Evolutionary conservation across 768 basidiomycete genomes (phyloP), one percentile per base, ranked within the genome.

Genomic region (Tulasnella sp.): DNA sequence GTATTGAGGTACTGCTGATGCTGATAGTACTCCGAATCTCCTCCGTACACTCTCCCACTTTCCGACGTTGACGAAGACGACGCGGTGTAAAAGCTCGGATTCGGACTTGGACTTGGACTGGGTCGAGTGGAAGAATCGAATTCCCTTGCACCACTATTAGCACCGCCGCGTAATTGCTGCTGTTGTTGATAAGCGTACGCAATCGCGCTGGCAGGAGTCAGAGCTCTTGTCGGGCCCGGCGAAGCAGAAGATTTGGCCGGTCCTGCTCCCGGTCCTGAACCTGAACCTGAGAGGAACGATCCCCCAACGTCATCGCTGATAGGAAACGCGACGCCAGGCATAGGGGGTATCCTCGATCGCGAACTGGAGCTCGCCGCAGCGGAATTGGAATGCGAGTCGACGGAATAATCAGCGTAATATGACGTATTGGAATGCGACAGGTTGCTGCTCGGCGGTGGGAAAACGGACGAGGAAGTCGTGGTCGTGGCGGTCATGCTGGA

Each of bases 161-260:
- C 39, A 40, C 71, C 51, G 6, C 51, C 6, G 51, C 51, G 51
- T n/a, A n/a, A 42, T 29, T 71, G 70, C 35, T 37, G 40, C 40
- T 71, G 74, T 10, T 40, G 71, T 16, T 75, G 74, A 75, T 75
- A 75, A 39, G 74, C 74, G n/a, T 51, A 75, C 37, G 55, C 55
- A 44, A 75, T 51, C 35, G 74, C 74, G 11, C 39, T 42, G 13
- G 74, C 74, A 11, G 74, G 74, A 23, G 74, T 75, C 39, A 75
- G 39, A n/a, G 55, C 74, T 23, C 74, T 23, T 15, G 74, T 46
- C 35, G 55, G 46, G 9, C 3, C 39, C 42, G 74, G 46, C 44
- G 44, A 48, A 39, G 46, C 20, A 74, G 73, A 0, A 16, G 13
- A 57, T 37, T 18, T 32, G 46, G 4, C 23, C 23, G 23, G 13